phyloP scores from a whole-genome alignment of 2,329 filamentous ascomycete genomes.

The Graphilbum fragrans region DNA sequence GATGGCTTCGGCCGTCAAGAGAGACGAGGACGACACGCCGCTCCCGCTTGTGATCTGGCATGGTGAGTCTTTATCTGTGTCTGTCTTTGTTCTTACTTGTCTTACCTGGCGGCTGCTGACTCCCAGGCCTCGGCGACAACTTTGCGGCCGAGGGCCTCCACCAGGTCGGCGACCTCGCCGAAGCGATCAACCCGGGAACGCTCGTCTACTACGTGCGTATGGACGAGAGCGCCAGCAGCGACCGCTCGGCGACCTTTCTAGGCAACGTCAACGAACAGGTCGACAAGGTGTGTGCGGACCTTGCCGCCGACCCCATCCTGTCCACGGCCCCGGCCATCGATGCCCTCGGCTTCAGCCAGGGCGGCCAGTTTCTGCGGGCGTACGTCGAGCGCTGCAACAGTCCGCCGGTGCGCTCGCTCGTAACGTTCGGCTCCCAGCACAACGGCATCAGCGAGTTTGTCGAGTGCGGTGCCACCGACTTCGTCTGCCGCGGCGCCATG shows the following conservation, averaged over 20 bases:
- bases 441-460: conserved; percentile 83
- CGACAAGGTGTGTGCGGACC: conserved; percentile 60
- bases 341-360: conserved; percentile 89
- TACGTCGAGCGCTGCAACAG: conserved; percentile 79
- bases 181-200: conserved; percentile 66
- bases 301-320: conserved; percentile 66
- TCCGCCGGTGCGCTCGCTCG: conserved; percentile 62
- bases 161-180: conserved; percentile 57
- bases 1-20: conserved; percentile 18
- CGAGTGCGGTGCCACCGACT: conserved; percentile 58
- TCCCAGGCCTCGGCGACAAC: conserved; percentile 49
- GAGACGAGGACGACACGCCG: conserved; percentile 46
- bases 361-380: conserved; percentile 87
- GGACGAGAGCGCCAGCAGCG: conserved; percentile 49
- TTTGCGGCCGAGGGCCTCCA: conserved; percentile 66
- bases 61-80: conserved; percentile 25
- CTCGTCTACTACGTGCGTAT: conserved; percentile 72
- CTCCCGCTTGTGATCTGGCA: conserved; percentile 94
- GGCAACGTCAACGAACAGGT: conserved; percentile 80
- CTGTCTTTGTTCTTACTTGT: too few species aligned
- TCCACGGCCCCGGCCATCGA: conserved; percentile 75
- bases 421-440: conserved; percentile 86
- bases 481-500: conserved; percentile 71
- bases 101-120: conserved; percentile 22
- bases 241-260: conserved; percentile 78